Evolutionary conservation across 768 basidiomycete genomes (phyloP).

Genomic region (Boletus sp.): DNA sequence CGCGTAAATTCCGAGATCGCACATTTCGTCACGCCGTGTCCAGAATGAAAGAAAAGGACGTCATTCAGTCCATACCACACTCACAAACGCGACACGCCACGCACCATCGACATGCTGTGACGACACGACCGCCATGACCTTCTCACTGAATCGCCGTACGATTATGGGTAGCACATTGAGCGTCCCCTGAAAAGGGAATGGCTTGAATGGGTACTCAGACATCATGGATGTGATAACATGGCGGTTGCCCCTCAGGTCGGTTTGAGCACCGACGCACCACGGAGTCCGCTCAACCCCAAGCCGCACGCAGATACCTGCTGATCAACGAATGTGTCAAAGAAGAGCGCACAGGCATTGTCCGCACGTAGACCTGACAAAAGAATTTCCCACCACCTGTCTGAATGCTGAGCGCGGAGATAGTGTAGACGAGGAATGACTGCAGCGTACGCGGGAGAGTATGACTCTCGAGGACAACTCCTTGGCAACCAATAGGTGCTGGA

Average conservation of each 20-base stretch:
- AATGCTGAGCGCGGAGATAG: constrained; percentile 34
- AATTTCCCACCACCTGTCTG: constrained; percentile 39
- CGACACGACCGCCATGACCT: too few species aligned
- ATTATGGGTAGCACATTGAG: too few species aligned
- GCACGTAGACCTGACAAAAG: constrained; percentile 37
- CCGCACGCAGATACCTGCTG: too few species aligned
- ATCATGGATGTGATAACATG: too few species aligned
- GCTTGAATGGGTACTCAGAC: too few species aligned
- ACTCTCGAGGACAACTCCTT: constrained; percentile 32
- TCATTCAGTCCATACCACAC: not conserved
- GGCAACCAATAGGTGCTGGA: constrained; percentile 6
- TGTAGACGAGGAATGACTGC: constrained; percentile 26
- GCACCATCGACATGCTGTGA: not conserved
- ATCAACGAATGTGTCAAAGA: too few species aligned
- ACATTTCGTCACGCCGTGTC: constrained; percentile 45
- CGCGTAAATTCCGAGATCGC: constrained; percentile 45
- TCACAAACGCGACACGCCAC: not conserved
- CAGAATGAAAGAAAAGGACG: too few species aligned
- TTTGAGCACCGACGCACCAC: constrained; percentile 8
- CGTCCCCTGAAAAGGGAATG: too few species aligned
- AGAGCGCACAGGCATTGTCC: constrained; percentile 16
- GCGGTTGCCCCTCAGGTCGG: too few species aligned
- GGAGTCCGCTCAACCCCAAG: constrained; percentile 6
- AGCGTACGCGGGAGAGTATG: constrained; percentile 39
- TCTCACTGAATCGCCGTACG: too few species aligned